These are phyloP conservation scores for Plasmopara muralis DNA, from an alignment of 352 stramenopile genomes.

Conservation along the genomic window DNA sequence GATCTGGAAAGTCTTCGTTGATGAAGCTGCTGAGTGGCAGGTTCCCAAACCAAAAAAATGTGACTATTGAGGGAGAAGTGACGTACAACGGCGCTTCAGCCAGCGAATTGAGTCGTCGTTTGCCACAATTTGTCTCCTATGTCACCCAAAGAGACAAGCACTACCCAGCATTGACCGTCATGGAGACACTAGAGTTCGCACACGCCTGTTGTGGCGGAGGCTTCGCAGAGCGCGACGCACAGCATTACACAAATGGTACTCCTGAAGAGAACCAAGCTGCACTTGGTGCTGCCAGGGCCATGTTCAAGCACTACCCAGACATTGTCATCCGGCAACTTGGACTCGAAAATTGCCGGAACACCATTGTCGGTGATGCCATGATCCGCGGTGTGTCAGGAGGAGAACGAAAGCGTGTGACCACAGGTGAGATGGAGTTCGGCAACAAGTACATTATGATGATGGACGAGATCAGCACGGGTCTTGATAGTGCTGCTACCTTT, in stretches of 20 bases:
- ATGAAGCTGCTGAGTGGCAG: conserved; percentile 44
- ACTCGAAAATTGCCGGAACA: conserved; percentile 48
- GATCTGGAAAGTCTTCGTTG: conserved; percentile 42
- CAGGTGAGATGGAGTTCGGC: conserved; percentile 77
- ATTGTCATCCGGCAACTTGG: conserved; percentile 48
- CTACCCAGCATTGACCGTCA: conserved; percentile 39
- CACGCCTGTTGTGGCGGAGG: conserved; percentile 37
- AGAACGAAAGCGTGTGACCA: conserved; percentile 70
- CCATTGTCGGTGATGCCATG: conserved; percentile 58
- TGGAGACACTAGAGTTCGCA: conserved; percentile 12
- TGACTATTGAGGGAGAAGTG: conserved; percentile 27
- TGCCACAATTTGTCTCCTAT: conserved; percentile 39
- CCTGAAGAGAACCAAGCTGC: conserved; percentile 30
- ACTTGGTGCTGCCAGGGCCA: conserved; percentile 18
- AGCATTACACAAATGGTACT: conserved; percentile 14
- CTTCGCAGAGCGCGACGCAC: conserved; percentile 4
- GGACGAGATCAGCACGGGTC: conserved; percentile 72
- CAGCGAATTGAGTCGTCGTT: conserved; percentile 2
- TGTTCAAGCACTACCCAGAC: conserved; percentile 30
- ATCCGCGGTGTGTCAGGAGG: conserved; percentile 62
- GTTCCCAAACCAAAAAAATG: conserved; percentile 28
- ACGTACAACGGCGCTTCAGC: conserved; percentile 35
- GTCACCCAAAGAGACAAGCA: conserved; percentile 35
- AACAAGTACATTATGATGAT: conserved; percentile 76
- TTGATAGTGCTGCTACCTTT: conserved; percentile 55